Percentiles rank a stretch among this genome's conserved stretches.
phyloP scores from a whole-genome alignment of 2,329 filamentous ascomycete species.

The Sporothrix globosa region DNA sequence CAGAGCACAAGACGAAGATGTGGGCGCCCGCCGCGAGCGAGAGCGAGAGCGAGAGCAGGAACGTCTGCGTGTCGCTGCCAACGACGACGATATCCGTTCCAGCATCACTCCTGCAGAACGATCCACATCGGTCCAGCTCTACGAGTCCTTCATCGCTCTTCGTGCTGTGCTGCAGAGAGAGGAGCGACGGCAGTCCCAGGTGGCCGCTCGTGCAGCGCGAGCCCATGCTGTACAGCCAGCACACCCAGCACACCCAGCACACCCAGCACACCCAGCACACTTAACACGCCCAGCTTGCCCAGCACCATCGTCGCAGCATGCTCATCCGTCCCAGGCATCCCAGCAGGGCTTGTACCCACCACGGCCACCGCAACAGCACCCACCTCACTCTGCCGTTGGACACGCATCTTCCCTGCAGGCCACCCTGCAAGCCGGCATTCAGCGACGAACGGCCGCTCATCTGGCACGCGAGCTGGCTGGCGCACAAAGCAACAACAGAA shows the following conservation, averaged over 20 bases:
- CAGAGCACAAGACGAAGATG: neutral
- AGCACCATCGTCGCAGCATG: neutral
- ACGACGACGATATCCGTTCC: no score
- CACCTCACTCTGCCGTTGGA: neutral
- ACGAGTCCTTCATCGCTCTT: constrained; percentile 7
- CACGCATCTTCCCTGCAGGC: neutral
- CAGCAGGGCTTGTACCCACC: no score
- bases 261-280: neutral
- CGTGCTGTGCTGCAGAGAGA: neutral
- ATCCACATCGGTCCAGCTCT: neutral
- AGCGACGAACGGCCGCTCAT: neutral
- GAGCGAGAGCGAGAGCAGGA: neutral
- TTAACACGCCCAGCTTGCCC: neutral
- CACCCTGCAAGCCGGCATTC: neutral
- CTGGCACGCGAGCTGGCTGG: neutral
- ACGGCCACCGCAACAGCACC: no score
- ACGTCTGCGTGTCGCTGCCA: no score
- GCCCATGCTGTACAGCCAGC: neutral
- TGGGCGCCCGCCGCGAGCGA: neutral
- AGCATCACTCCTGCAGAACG: no score
- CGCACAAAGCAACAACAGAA: no score
- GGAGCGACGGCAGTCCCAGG: neutral
- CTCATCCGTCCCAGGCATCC: neutral
- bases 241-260: neutral
- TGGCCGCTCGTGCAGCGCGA: neutral